phyloP scores from a whole-genome alignment of 306 rosid genomes.

The Lathyrus oleraceus region DNA sequence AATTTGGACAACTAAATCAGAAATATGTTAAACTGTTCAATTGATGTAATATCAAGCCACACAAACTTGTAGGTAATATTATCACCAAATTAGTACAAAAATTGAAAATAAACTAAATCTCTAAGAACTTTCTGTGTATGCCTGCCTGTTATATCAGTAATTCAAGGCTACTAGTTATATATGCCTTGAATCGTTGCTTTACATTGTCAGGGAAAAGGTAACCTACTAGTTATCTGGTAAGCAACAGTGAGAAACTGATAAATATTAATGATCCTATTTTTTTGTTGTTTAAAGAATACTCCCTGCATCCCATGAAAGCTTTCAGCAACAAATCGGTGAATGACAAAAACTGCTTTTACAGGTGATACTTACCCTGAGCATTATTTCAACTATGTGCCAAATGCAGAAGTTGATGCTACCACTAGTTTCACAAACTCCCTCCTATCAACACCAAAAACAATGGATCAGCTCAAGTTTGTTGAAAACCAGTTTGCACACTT shows the following conservation, averaged over 20 bases:
- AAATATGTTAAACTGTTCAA: constrained; percentile 3
- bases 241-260: constrained; percentile 29
- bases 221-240: not conserved
- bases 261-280: constrained; percentile 21
- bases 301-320: not conserved
- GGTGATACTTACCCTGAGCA: constrained; percentile 52
- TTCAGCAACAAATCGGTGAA: constrained; percentile 32
- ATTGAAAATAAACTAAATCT: constrained; percentile 2
- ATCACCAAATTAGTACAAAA: not conserved
- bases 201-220: constrained; percentile 15
- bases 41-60: constrained; percentile 29
- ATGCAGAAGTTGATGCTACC: constrained; percentile 41
- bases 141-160: too few species aligned
- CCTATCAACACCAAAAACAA: constrained; percentile 43
- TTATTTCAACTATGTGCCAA: constrained; percentile 47
- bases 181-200: not conserved
- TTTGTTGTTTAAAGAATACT: constrained; percentile 10
- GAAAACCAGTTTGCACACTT: constrained; percentile 34
- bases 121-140: not conserved
- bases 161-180: too few species aligned
- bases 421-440: constrained; percentile 38
- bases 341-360: constrained; percentile 46
- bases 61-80: not conserved
- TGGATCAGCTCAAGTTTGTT: constrained; percentile 36
- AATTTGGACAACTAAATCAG: constrained; percentile 25